phyloP scores from a whole-genome alignment of 2,329 filamentous ascomycete species.

The Colletotrichum agaves region DNA sequence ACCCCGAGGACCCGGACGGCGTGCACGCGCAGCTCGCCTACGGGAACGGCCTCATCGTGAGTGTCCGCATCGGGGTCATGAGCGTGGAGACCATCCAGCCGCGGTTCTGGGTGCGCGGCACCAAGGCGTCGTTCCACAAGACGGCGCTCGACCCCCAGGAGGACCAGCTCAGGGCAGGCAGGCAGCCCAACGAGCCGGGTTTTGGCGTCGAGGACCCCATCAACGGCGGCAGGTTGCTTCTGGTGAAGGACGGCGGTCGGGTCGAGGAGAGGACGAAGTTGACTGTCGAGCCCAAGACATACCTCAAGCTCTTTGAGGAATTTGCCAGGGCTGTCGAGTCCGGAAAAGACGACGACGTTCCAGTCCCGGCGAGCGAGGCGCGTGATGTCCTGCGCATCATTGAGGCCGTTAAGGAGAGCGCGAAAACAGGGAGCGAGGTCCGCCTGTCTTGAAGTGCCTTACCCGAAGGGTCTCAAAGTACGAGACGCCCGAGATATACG shows the following conservation, averaged over 20 bases:
- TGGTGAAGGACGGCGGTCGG: conserved; percentile 62
- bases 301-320: conserved; percentile 72
- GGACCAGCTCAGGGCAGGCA: conserved; percentile 74
- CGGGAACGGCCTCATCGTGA: conserved; percentile 69
- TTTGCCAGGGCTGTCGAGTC: conserved; percentile 59
- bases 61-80: conserved; percentile 75
- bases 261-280: conserved; percentile 62
- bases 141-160: conserved; percentile 78
- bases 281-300: conserved; percentile 74
- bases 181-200: conserved; percentile 67
- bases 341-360: conserved; percentile 61
- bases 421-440: conserved; percentile 58
- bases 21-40: conserved; percentile 76
- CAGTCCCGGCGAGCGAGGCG: conserved; percentile 63
- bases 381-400: conserved; percentile 64
- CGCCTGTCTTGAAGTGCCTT: conserved; percentile 42
- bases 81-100: conserved; percentile 76
- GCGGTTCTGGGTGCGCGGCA: conserved; percentile 81
- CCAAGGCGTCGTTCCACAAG: conserved; percentile 81
- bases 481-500: neutral
- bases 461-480: neutral
- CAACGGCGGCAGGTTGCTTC: conserved; percentile 66
- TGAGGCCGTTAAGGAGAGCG: conserved; percentile 63
- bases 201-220: conserved; percentile 74
- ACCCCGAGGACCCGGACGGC: conserved; percentile 65